Percentiles rank a stretch among this genome's conserved stretches.
Evolutionary conservation across 1,139 yeast species (phyloP).

Genomic region (Protomyces gravidus): DNA sequence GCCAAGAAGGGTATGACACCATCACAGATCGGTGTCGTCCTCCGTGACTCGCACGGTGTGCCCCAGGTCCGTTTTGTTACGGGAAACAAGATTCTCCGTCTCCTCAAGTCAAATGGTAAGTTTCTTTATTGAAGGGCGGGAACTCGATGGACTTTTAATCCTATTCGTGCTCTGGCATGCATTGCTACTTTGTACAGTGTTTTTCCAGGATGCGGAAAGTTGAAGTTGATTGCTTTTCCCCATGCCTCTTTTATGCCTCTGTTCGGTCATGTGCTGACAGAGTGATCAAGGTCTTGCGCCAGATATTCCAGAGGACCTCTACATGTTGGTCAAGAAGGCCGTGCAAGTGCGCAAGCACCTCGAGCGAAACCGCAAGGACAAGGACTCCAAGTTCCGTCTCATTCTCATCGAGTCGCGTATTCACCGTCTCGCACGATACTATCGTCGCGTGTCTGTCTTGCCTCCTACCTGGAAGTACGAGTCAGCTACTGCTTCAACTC

Average conservation of each 20-base stretch:
- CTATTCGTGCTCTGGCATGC: not conserved
- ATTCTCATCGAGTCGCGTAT: slow-evolving; percentile 99
- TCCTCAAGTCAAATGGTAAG: slow-evolving; percentile 94
- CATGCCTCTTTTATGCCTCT: slow-evolving; percentile 40
- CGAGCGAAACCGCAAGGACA: slow-evolving; percentile 99
- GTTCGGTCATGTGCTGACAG: slow-evolving; percentile 44
- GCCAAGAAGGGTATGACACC: slow-evolving; percentile 99
- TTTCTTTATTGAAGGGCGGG: slow-evolving; percentile 24
- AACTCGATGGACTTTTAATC: not conserved
- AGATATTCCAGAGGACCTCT: slow-evolving; percentile 99
- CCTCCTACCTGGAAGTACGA: slow-evolving; percentile 54
- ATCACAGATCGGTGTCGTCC: slow-evolving; percentile 97
- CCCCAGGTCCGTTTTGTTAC: slow-evolving; percentile 96
- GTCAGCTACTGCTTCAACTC: slow-evolving; percentile 99
- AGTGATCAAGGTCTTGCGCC: slow-evolving; percentile 71
- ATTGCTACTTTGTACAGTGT: not conserved
- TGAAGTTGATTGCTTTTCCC: no score
- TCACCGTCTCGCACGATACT: slow-evolving; percentile 94
- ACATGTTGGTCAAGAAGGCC: slow-evolving; percentile 99
- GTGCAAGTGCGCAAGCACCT: slow-evolving; percentile 99
- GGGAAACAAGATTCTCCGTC: slow-evolving; percentile 94
- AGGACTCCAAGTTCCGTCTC: slow-evolving; percentile 99
- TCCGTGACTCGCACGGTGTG: slow-evolving; percentile 99
- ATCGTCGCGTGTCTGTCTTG: slow-evolving; percentile 29
- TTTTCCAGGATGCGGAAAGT: no score